These are phyloP conservation scores for Populus alba DNA, from an alignment of 345 rosid species.

Conservation along the genomic window DNA sequence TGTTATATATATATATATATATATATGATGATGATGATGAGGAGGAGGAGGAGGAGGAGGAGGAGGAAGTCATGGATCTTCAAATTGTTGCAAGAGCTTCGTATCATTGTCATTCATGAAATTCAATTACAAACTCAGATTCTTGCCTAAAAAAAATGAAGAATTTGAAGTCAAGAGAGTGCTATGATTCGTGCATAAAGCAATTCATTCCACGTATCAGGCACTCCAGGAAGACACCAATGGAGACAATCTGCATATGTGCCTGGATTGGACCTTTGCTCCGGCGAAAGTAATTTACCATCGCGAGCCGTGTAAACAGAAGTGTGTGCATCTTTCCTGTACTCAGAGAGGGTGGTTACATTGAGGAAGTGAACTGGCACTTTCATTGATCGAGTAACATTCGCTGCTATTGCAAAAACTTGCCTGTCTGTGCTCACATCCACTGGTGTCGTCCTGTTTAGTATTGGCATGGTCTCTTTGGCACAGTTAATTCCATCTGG, in stretches of 20 bases:
- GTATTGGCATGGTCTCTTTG: constrained; percentile 10
- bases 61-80: too few relatives aligned
- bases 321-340: constrained; percentile 26
- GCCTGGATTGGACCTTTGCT: neutral
- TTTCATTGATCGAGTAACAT: constrained; percentile 12
- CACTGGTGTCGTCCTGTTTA: neutral
- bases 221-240: constrained; percentile 27
- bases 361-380: constrained; percentile 15
- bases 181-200: constrained; percentile 10
- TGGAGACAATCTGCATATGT: constrained; percentile 23
- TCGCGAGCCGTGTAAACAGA: constrained; percentile 4
- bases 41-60: too few relatives aligned
- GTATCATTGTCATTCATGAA: too few relatives aligned
- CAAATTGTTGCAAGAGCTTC: too few relatives aligned
- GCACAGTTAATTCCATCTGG: constrained; percentile 12
- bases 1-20: too few relatives aligned
- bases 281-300: neutral
- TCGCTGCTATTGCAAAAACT: constrained; percentile 1
- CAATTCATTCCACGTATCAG: constrained; percentile 28
- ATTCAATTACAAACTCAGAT: too few relatives aligned
- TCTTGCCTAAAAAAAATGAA: too few relatives aligned
- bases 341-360: constrained; percentile 23
- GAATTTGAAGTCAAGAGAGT: neutral
- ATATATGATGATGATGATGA: too few relatives aligned
- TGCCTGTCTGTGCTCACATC: constrained; percentile 7